Conservation (phyloP, 139 green algal species). For the Nannochloris sp. region DNA sequence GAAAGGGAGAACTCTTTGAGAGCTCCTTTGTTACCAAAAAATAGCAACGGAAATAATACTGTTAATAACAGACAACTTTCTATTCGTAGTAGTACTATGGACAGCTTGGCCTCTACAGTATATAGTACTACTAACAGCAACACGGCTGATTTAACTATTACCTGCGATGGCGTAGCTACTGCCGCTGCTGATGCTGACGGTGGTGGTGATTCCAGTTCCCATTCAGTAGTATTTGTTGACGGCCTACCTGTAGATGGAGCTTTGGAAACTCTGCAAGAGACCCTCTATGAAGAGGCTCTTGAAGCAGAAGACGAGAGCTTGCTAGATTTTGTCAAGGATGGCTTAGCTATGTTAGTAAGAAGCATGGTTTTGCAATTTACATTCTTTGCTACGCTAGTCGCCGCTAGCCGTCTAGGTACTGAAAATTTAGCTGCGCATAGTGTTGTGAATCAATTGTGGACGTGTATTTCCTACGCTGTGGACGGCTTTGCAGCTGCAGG, state of each 20-base stretch:
- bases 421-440: conserved; percentile 43
- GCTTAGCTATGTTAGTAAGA: conserved; percentile 50
- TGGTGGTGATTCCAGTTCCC: too few relatives aligned
- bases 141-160: too few relatives aligned
- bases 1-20: neutral
- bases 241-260: too few relatives aligned
- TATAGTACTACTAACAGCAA: too few relatives aligned
- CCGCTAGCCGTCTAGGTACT: conserved; percentile 38
- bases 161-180: too few relatives aligned
- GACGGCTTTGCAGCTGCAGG: conserved; percentile 63
- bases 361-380: conserved; percentile 40
- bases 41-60: too few relatives aligned
- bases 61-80: too few relatives aligned
- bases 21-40: too few relatives aligned
- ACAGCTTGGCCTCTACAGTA: too few relatives aligned
- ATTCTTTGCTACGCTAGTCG: conserved; percentile 48
- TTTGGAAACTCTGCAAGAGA: too few relatives aligned
- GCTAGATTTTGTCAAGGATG: conserved; percentile 34
- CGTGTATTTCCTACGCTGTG: conserved; percentile 46
- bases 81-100: too few relatives aligned
- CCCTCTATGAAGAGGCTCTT: neutral
- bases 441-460: conserved; percentile 58
- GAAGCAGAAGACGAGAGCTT: neutral
- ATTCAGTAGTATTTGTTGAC: too few relatives aligned
- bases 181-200: neutral